Base-by-base conservation (phyloP, 2,329 filamentous ascomycete genomes). In the Fusarium luffae region DNA sequence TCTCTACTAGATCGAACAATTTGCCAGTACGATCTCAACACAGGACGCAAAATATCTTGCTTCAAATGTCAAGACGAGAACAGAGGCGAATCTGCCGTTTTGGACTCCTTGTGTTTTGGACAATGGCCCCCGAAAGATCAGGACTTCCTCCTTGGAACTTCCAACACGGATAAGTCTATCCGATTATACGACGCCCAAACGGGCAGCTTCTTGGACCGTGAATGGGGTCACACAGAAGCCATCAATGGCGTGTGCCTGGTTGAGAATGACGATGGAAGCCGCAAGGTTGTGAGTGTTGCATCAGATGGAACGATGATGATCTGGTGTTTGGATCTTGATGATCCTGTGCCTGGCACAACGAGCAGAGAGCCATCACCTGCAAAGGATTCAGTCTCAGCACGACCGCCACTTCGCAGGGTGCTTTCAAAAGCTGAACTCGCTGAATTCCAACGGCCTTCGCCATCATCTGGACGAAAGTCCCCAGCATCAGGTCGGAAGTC, bases 171-270 rank as follows among this genome's bases (percentile, higher is more conserved):
- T 79, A 99, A 98, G 78, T 98, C 96, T 1, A 91, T 99, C 59
- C 87, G 96, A 37, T 83, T 99, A 18, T 99, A 99, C 75, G 93
- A 97, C 71, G 85, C 89, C 30, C 90, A 91, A 66, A 90, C 88
- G 43, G 94, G 95, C 11, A 82, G 84, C 3, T 90, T 99, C 60
- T 82, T 98, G 28, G 92, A 94, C 52, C 89, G 93, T 42, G 96
- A 98, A 80, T 98, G 94, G 88, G 96, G 96, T 2, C 96, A 99
- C 73, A 97, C 94, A 0, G 94, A 98, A 77, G 92, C 94, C 11
- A 93, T 99, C 69, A 97, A 93, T 54, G 94, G 94, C 64, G 89
- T 97, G 19, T 87, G 92, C 6, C 81, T 98, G 19, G 78, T 95
- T 13, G 88, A 92, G 57, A 84, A 84, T 10, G 83, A 85, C 1